Evolutionary conservation across 2,329 filamentous ascomycete genomes (phyloP).

Genomic region (Penicillium sclerotiorum): DNA sequence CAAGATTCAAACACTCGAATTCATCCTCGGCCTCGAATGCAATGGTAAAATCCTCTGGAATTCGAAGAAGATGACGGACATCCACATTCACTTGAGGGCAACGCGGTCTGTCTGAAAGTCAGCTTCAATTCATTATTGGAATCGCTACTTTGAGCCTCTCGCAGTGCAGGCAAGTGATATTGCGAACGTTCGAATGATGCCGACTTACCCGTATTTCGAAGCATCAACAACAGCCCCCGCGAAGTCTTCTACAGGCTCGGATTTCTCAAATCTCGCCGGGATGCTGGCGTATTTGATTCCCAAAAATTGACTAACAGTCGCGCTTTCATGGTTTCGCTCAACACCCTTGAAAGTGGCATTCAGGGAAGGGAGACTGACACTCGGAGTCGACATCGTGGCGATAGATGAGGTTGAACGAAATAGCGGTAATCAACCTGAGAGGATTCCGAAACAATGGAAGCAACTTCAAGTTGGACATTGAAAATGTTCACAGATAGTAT

Average conservation of each 20-base stretch:
- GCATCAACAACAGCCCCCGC: slow-evolving; percentile 36
- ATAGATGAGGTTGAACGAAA: not conserved
- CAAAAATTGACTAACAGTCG: slow-evolving; percentile 29
- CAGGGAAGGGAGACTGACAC: slow-evolving; percentile 26
- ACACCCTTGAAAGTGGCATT: slow-evolving; percentile 33
- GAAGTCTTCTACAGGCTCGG: slow-evolving; percentile 27
- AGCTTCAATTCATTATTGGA: not conserved
- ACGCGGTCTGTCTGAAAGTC: slow-evolving; percentile 36
- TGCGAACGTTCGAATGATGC: not conserved
- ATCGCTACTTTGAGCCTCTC: too few relatives aligned
- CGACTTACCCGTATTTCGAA: slow-evolving; percentile 34
- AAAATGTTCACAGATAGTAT: not conserved
- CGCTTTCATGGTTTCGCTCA: slow-evolving; percentile 15
- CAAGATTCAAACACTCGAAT: slow-evolving; percentile 48
- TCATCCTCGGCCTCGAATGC: slow-evolving; percentile 43
- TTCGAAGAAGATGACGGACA: slow-evolving; percentile 47
- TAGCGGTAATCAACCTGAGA: not conserved
- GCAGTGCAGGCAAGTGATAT: not conserved
- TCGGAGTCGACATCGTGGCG: slow-evolving; percentile 5
- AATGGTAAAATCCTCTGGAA: slow-evolving; percentile 39
- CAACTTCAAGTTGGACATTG: not conserved
- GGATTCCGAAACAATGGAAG: too few relatives aligned
- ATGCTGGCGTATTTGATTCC: slow-evolving; percentile 37
- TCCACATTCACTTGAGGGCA: slow-evolving; percentile 49
- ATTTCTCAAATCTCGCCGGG: slow-evolving; percentile 34